phyloP scores from a whole-genome alignment of 2,329 filamentous ascomycete genomes.

The Podosphaera aphanis region DNA sequence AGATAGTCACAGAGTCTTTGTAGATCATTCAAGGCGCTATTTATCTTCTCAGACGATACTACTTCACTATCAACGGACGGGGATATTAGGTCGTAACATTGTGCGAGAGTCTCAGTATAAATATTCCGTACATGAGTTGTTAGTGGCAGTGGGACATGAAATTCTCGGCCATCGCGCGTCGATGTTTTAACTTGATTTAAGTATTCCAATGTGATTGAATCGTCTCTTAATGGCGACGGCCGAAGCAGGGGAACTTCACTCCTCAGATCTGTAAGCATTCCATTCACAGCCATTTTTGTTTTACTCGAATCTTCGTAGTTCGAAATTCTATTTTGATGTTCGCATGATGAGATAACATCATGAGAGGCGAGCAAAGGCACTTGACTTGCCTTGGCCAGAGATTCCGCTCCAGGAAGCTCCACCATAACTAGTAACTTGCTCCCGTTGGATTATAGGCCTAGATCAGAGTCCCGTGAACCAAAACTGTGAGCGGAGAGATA shows the following conservation, averaged over 20 bases:
- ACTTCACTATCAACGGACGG: conserved; percentile 24
- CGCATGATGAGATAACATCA: neutral
- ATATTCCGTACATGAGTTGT: conserved; percentile 26
- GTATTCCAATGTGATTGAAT: too few relatives aligned
- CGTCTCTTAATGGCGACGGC: too few relatives aligned
- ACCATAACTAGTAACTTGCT: too few relatives aligned
- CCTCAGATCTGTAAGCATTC: too few relatives aligned
- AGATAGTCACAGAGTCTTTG: conserved; percentile 34
- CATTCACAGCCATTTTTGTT: too few relatives aligned
- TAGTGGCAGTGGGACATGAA: conserved; percentile 32
- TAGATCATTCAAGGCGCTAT: conserved; percentile 27
- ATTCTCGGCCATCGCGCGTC: conserved; percentile 17
- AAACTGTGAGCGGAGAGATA: too few relatives aligned
- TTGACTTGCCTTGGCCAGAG: neutral
- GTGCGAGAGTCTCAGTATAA: conserved; percentile 26
- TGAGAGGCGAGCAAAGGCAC: neutral
- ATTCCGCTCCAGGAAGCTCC: too few relatives aligned
- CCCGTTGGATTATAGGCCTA: too few relatives aligned
- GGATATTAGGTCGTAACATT: conserved; percentile 22
- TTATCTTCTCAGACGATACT: conserved; percentile 24
- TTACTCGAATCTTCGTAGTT: too few relatives aligned
- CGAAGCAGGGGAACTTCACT: too few relatives aligned
- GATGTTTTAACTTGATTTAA: conserved; percentile 4
- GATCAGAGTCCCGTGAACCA: too few relatives aligned
- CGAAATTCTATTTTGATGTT: too few relatives aligned